A percentile compares a stretch with the other conserved stretches of the same genome.
Evolutionary conservation across 139 green algal genomes (phyloP).

Genomic region (Edaphochlamys debaryana): DNA sequence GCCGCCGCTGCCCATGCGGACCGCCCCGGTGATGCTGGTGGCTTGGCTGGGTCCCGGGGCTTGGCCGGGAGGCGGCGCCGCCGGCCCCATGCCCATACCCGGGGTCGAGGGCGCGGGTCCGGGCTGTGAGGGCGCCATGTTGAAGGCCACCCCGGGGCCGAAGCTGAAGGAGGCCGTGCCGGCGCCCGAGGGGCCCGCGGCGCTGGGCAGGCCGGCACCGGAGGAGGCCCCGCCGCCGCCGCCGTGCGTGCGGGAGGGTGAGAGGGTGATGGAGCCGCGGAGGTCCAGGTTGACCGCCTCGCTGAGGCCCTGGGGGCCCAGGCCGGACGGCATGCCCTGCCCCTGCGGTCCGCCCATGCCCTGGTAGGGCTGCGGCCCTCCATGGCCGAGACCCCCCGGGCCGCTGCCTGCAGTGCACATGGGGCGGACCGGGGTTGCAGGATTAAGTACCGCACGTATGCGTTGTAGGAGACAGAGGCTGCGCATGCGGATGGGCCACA

Average conservation of each 20-base stretch:
- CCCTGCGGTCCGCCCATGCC: too few species aligned
- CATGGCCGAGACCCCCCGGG: not conserved
- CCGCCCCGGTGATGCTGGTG: not conserved
- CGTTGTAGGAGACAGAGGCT: not conserved
- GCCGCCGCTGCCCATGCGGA: not conserved
- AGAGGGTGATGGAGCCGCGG: slow-evolving; percentile 36
- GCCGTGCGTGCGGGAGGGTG: not conserved
- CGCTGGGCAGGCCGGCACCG: too few species aligned
- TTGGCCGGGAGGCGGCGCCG: too few species aligned
- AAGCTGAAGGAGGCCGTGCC: not conserved
- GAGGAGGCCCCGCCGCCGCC: too few species aligned
- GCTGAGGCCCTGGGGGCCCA: too few species aligned
- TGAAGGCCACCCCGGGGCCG: not conserved
- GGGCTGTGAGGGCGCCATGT: too few species aligned
- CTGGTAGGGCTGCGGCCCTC: not conserved
- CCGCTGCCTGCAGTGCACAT: not conserved
- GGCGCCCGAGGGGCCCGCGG: too few species aligned
- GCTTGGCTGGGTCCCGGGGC: too few species aligned
- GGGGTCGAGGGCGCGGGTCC: not conserved
- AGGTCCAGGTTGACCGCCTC: slow-evolving; percentile 18
- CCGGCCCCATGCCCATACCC: too few species aligned
- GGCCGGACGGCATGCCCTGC: too few species aligned
- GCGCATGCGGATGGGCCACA: not conserved
- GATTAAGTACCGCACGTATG: not conserved
- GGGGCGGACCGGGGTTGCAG: too few species aligned